phyloP scores from a whole-genome alignment of 2,329 filamentous ascomycete genomes.

The Penicillium paneum region DNA sequence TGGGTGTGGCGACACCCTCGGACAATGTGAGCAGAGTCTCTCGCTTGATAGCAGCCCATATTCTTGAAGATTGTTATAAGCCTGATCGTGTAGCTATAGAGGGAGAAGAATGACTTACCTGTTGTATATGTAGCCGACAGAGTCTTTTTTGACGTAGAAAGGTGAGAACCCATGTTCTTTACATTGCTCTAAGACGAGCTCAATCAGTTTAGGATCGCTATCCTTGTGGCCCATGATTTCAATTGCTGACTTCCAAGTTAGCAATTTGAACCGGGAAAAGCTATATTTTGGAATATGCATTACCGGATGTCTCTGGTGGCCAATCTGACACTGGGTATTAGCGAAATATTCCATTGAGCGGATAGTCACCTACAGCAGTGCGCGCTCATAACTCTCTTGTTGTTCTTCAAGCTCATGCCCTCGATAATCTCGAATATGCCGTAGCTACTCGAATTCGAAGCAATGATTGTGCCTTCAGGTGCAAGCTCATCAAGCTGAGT shows the following conservation, averaged over 20 bases:
- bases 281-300: neutral
- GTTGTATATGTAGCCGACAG: constrained; percentile 43
- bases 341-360: neutral
- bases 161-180: constrained; percentile 37
- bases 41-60: constrained; percentile 46
- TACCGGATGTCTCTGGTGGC: constrained; percentile 40
- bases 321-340: constrained; percentile 28
- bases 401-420: constrained; percentile 34
- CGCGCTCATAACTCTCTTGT: constrained; percentile 41
- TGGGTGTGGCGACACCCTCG: constrained; percentile 36
- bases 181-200: constrained; percentile 29
- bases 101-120: constrained; percentile 20
- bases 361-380: constrained; percentile 42
- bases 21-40: constrained; percentile 36
- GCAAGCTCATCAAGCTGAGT: constrained; percentile 40
- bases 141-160: constrained; percentile 36
- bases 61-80: constrained; percentile 17
- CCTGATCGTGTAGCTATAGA: neutral
- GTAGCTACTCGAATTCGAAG: constrained; percentile 50
- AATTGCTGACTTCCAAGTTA: constrained; percentile 23
- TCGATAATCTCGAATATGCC: constrained; percentile 45
- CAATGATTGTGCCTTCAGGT: constrained; percentile 39
- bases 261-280: neutral
- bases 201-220: constrained; percentile 31
- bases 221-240: constrained; percentile 41